Conservation (phyloP, 2,329 filamentous ascomycete species). For the Mycosphaerelloides madeirae region DNA sequence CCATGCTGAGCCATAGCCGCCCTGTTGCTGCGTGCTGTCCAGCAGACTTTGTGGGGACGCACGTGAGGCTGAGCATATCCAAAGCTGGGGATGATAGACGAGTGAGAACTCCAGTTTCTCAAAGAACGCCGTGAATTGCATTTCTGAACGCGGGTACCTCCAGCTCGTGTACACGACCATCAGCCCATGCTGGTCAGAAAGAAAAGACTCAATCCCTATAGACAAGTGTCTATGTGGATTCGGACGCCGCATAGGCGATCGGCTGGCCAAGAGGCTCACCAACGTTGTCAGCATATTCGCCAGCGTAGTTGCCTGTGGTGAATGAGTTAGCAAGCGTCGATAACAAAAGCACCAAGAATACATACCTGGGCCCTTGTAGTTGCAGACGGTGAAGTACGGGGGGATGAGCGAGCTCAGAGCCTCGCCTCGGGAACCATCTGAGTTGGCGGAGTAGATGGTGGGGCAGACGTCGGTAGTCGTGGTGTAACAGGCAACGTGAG, state of each 20-base stretch:
- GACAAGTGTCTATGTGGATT: too few species aligned
- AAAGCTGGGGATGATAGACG: background rate
- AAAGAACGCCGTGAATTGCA: too few species aligned
- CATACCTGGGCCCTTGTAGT: conserved; percentile 73
- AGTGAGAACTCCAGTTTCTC: conserved; percentile 1
- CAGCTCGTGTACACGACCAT: background rate
- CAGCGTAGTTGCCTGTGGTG: conserved; percentile 50
- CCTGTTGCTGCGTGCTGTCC: conserved; percentile 4
- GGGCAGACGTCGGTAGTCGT: conserved; percentile 17
- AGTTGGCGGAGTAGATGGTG: too few species aligned
- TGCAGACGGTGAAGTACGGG: conserved; percentile 79
- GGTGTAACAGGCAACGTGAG: conserved; percentile 59
- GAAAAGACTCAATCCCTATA: background rate
- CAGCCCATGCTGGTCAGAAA: background rate
- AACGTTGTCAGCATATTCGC: conserved; percentile 53
- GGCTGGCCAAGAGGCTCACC: conserved; percentile 37
- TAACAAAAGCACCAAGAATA: background rate
- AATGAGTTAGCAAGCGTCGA: background rate
- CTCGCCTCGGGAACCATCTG: conserved; percentile 47
- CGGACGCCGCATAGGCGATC: conserved; percentile 22
- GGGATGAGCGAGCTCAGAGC: conserved; percentile 40
- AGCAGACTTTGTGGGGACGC: conserved; percentile 2
- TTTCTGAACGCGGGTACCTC: too few species aligned
- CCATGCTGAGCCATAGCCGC: conserved; percentile 1
- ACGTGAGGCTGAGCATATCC: too few species aligned